Conservation (phyloP, 352 stramenopile species). For the Globisporangium barbulae region DNA sequence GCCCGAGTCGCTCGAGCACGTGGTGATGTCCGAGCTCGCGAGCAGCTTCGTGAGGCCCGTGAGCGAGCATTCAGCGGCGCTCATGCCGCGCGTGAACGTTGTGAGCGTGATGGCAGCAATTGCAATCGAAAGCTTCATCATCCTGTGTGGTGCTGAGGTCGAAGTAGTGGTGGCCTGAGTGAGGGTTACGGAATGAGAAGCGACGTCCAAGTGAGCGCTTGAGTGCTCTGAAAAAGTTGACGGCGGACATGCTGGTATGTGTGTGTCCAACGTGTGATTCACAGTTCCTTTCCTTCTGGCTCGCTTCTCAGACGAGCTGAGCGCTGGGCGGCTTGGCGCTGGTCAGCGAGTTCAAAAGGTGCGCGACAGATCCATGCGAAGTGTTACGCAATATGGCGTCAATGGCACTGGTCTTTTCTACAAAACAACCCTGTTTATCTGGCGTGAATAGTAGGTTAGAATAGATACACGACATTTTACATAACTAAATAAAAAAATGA, state of each 20-base stretch:
- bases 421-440: neutral
- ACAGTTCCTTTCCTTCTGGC: no score
- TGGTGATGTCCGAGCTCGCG: slow-evolving; percentile 20
- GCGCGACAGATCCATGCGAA: neutral
- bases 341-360: no score
- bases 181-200: neutral
- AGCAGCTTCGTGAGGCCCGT: slow-evolving; percentile 27
- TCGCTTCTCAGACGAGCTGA: no score
- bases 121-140: neutral
- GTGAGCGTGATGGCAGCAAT: neutral
- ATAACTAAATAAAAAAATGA: neutral
- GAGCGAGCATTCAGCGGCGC: slow-evolving; percentile 23
- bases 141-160: neutral
- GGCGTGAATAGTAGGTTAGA: neutral
- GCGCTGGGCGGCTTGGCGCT: neutral
- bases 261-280: neutral
- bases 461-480: neutral
- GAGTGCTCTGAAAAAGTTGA: neutral
- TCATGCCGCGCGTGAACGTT: neutral
- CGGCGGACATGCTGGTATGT: neutral
- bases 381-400: neutral
- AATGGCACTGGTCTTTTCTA: neutral
- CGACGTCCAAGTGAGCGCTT: neutral
- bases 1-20: slow-evolving; percentile 26
- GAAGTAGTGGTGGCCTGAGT: neutral